Conservation (phyloP, 2,329 filamentous ascomycete genomes). For the Colletotrichum trifolii region DNA sequence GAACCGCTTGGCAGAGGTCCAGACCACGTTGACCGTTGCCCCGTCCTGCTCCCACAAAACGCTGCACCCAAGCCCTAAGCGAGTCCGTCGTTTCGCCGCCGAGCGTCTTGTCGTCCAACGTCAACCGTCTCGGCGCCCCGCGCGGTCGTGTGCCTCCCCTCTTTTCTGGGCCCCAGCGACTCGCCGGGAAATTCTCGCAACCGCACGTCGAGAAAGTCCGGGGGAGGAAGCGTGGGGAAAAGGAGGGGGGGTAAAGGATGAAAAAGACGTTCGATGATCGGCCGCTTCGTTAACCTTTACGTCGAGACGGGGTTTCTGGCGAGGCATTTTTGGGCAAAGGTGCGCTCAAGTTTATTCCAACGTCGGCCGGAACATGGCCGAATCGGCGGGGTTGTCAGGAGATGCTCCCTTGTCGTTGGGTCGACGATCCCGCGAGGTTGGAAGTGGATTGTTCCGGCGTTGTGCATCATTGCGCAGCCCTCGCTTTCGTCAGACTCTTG, state of each 20-base stretch:
- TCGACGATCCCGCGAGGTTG: neutral
- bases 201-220: neutral
- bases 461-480: neutral
- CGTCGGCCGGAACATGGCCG: constrained; percentile 19
- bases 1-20: too few relatives aligned
- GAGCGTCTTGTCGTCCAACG: neutral
- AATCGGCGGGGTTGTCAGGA: constrained; percentile 2
- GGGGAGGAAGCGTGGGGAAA: neutral
- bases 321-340: constrained; percentile 5
- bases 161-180: neutral
- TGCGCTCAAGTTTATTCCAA: constrained; percentile 1
- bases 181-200: constrained; percentile 30
- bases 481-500: neutral
- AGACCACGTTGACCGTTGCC: too few relatives aligned
- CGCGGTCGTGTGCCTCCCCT: neutral
- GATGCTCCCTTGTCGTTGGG: neutral
- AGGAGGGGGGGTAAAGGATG: neutral
- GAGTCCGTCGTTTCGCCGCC: too few relatives aligned
- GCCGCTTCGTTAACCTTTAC: neutral
- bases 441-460: neutral
- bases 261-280: constrained; percentile 9
- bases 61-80: too few relatives aligned
- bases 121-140: constrained; percentile 13
- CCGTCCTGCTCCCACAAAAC: too few relatives aligned
- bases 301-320: constrained; percentile 1